These are phyloP conservation scores for Endoconidiophora laricicola DNA, from an alignment of 2,329 filamentous ascomycete species.

Conservation along the genomic window DNA sequence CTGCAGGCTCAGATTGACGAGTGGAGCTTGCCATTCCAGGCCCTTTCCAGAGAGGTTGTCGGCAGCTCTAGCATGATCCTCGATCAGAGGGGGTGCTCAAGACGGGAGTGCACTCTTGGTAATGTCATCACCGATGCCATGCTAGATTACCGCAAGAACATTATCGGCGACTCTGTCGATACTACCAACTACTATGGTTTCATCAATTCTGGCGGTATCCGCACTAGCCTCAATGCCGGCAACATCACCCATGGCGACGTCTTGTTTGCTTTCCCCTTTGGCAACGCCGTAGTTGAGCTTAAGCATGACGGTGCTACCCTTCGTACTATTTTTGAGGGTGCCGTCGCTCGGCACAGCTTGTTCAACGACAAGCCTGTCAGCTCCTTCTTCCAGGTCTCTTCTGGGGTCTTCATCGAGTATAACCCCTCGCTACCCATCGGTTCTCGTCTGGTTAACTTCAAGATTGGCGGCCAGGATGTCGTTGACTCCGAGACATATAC, in stretches of 20 bases:
- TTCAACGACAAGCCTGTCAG: conserved; percentile 35
- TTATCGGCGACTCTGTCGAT: conserved; percentile 23
- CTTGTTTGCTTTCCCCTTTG: conserved; percentile 48
- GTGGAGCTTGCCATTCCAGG: conserved; percentile 45
- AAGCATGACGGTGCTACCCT: conserved; percentile 34
- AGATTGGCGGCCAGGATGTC: conserved; percentile 31
- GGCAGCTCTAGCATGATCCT: conserved; percentile 37
- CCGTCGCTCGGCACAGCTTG: conserved; percentile 37
- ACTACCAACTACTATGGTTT: conserved; percentile 35
- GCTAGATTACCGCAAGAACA: conserved; percentile 39
- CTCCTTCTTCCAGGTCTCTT: conserved; percentile 44
- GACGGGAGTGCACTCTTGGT: conserved; percentile 40
- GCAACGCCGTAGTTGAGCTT: conserved; percentile 46
- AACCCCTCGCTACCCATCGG: conserved; percentile 34
- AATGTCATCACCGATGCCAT: conserved; percentile 43
- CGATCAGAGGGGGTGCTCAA: conserved; percentile 41
- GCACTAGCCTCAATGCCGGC: conserved; percentile 44
- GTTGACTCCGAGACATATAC: conserved; percentile 30
- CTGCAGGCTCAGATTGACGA: conserved; percentile 40
- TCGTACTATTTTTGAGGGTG: conserved; percentile 41
- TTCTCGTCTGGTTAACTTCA: conserved; percentile 34
- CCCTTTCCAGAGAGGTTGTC: conserved; percentile 39
- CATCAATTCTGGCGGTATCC: conserved; percentile 47
- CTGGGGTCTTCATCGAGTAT: conserved; percentile 38
- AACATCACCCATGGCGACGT: conserved; percentile 46